Evolutionary conservation across 2,329 filamentous ascomycete species (phyloP), one percentile per base, ranked within the genome.

Genomic region (Fusarium torreyae): DNA sequence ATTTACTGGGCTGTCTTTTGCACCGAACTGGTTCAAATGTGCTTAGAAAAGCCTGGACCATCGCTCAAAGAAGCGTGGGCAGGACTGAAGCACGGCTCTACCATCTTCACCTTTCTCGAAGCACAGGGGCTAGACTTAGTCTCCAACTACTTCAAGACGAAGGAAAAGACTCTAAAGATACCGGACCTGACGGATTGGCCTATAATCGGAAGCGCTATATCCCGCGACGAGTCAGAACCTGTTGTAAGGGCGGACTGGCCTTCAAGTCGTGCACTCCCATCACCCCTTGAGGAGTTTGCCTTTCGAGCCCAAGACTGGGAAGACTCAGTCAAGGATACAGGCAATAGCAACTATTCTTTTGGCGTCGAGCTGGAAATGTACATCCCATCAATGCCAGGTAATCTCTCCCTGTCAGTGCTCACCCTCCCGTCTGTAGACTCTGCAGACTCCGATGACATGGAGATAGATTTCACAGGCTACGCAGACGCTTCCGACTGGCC

Each of bases 361-460:
- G 71, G 68, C 13, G 43, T 73, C n/a, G 71, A 73, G 57, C 50
- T 73, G 10, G 70, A 73, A 44, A 33, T 72, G 22, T 44, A 61
- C 7, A 28, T 59, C 11, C 66, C 69, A n/a, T 26, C 34, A 13
- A 43, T 34, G n/a, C 42, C 17, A 8, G 6, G 7, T 31, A 7
- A 15, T 31, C 11, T 22, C 9, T 24, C 26, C 6, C 13, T 18
- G n/a, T 46, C 43, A 11, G 18, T 20, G 2, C 5, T 24, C 7
- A 17, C 54, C 13, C 20, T 14, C 20, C 26, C 20, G 11, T 18
- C 42, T 14, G 13, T n/a, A 17, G 33, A 3, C 3, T 34, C 44
- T 4, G 11, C 22, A 22, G 36, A 42, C 36, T 26, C 36, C 6
- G 34, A 17, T 17, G 4, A 36, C 7, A 61, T 24, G 26, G 26